These are phyloP conservation scores for Fusarium devonianum DNA, from an alignment of 2,329 filamentous ascomycete genomes.

Conservation along the genomic window DNA sequence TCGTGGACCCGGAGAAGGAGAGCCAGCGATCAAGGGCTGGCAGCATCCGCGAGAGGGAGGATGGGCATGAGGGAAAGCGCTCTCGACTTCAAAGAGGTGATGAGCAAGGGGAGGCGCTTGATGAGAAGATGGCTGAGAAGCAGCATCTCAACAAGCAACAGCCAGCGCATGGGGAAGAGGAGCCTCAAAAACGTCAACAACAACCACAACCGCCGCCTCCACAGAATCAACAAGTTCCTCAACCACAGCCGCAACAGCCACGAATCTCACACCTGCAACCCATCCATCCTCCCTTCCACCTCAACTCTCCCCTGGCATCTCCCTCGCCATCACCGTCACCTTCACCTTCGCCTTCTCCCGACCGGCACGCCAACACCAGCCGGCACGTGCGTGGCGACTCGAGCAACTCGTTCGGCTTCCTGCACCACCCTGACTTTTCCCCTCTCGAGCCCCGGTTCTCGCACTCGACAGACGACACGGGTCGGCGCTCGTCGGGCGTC, in stretches of 20 bases:
- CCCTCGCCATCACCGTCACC: constrained; percentile 17
- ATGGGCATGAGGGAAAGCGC: constrained; percentile 1
- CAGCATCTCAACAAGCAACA: constrained; percentile 5
- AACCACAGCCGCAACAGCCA: constrained; percentile 16
- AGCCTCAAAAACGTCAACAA: constrained; percentile 6
- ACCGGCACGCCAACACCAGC: constrained; percentile 2
- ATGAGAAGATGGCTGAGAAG: constrained; percentile 23
- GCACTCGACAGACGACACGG: constrained; percentile 41
- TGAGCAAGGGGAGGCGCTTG: not conserved
- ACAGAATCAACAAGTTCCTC: constrained; percentile 2
- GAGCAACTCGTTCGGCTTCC: constrained; percentile 24
- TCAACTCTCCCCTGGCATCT: constrained; percentile 13
- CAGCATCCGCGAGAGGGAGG: constrained; percentile 21
- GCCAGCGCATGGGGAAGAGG: not conserved
- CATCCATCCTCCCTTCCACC: constrained; percentile 32
- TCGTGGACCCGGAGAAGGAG: constrained; percentile 52
- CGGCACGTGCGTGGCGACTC: constrained; percentile 27
- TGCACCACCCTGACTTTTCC: constrained; percentile 32
- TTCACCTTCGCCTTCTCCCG: constrained; percentile 23
- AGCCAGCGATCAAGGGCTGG: constrained; percentile 22
- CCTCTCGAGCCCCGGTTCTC: constrained; percentile 36
- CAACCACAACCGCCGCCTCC: constrained; percentile 2
- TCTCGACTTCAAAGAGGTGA: constrained; percentile 5
- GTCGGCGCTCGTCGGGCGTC: constrained; percentile 44
- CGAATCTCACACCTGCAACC: constrained; percentile 27